These are phyloP conservation scores for Aureobasidium sp. DNA, from an alignment of 2,329 filamentous ascomycete species.

Conservation along the genomic window DNA sequence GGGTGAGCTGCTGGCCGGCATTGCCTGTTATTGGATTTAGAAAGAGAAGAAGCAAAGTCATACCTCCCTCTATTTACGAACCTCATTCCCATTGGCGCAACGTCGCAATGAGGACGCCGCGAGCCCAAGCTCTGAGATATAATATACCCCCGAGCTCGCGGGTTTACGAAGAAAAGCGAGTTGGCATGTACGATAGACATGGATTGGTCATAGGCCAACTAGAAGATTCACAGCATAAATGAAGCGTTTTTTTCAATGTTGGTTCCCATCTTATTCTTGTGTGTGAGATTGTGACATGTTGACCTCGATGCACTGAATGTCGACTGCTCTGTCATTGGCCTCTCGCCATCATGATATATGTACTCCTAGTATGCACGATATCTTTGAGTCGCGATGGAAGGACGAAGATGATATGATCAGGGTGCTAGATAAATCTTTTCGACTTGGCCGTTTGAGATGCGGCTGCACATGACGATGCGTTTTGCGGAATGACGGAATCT, in stretches of 20 bases:
- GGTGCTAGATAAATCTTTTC: not conserved
- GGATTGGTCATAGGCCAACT: not conserved
- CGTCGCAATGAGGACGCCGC: not conserved
- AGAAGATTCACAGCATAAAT: slow-evolving; percentile 1
- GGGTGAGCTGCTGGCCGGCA: slow-evolving; percentile 1
- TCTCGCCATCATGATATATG: not conserved
- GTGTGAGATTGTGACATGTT: not conserved
- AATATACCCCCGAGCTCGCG: slow-evolving; percentile 9
- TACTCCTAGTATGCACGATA: not conserved
- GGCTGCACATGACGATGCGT: not conserved
- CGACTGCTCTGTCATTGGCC: not conserved
- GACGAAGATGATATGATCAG: not conserved
- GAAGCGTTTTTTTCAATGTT: not conserved
- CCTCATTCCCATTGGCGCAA: not conserved
- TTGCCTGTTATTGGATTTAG: not conserved
- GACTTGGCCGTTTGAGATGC: not conserved
- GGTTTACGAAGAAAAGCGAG: not conserved
- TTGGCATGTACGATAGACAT: not conserved
- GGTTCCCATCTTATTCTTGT: not conserved
- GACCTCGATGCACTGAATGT: not conserved
- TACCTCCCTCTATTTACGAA: not conserved
- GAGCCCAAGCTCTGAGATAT: not conserved
- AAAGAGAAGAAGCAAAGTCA: not conserved
- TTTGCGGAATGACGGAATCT: not conserved
- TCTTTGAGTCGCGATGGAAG: not conserved